phyloP scores from a whole-genome alignment of 441 rosid genomes.

The Bruguiera hainesii region DNA sequence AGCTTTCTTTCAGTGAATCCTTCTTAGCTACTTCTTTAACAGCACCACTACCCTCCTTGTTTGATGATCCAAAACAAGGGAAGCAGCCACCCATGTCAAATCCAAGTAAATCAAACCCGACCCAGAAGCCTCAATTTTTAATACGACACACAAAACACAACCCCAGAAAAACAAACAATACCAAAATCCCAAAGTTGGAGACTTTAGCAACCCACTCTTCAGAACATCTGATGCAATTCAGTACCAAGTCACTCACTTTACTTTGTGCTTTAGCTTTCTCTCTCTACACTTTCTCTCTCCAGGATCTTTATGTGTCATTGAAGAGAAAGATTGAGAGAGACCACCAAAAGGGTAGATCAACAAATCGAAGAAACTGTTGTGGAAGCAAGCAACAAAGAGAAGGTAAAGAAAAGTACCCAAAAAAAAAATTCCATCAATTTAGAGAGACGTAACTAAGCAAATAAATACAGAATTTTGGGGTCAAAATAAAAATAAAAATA shows the following conservation, averaged over 20 bases:
- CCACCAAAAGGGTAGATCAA: constrained; percentile 63
- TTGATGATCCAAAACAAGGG: constrained; percentile 93
- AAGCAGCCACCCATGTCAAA: constrained; percentile 96
- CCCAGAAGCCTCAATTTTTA: constrained; percentile 32
- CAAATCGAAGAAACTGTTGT: constrained; percentile 60
- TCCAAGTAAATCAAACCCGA: constrained; percentile 34
- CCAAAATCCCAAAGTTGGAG: constrained; percentile 3
- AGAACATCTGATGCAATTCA: constrained; percentile 15
- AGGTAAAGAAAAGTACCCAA: constrained; percentile 28
- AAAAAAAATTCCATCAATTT: not conserved
- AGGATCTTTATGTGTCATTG: constrained; percentile 46
- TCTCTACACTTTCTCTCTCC: constrained; percentile 32
- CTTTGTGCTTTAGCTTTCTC: constrained; percentile 31
- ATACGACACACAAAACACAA: constrained; percentile 32
- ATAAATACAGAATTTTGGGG: constrained; percentile 9
- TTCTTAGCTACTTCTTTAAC: constrained; percentile 67
- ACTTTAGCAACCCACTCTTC: constrained; percentile 21
- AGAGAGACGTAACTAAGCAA: constrained; percentile 8
- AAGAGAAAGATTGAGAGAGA: constrained; percentile 63
- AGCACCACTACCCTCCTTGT: constrained; percentile 45
- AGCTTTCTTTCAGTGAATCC: constrained; percentile 76
- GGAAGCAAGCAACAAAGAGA: constrained; percentile 34
- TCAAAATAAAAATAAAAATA: not conserved
- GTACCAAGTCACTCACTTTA: constrained; percentile 29
- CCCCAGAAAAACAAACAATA: constrained; percentile 22